Evolutionary conservation across 169 alveolate species (phyloP).

Genomic region (Blepharisma undulans): DNA sequence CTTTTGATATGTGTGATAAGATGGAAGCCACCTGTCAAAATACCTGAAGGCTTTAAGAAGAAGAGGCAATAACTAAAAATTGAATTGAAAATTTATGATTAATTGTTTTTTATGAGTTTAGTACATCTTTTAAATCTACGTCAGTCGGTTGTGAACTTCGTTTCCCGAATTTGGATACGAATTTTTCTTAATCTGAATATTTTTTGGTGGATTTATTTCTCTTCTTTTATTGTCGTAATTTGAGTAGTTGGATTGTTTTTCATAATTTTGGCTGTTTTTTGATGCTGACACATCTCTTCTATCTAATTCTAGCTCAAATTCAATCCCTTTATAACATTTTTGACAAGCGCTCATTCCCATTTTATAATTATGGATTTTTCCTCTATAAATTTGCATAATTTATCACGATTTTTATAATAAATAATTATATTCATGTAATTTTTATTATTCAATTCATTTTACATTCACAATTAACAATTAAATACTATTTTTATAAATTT

Average conservation of each 20-base stretch:
- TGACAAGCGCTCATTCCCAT: neutral
- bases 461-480: too few species aligned
- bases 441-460: too few species aligned
- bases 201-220: neutral
- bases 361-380: neutral
- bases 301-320: neutral
- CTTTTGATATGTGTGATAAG: neutral
- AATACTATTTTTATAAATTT: too few species aligned
- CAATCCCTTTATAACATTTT: neutral
- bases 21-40: neutral
- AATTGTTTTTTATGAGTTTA: neutral
- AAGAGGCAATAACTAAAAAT: neutral
- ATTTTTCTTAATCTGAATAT: neutral
- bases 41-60: neutral
- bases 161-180: neutral
- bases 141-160: neutral
- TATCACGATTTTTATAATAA: too few species aligned
- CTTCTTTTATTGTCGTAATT: neutral
- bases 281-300: neutral
- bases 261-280: neutral
- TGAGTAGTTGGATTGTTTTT: neutral
- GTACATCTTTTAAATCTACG: neutral
- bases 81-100: neutral
- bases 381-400: neutral
- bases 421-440: too few species aligned